Conservation (phyloP, 176 grass and related monocot species). For the Oryza officinalis region DNA sequence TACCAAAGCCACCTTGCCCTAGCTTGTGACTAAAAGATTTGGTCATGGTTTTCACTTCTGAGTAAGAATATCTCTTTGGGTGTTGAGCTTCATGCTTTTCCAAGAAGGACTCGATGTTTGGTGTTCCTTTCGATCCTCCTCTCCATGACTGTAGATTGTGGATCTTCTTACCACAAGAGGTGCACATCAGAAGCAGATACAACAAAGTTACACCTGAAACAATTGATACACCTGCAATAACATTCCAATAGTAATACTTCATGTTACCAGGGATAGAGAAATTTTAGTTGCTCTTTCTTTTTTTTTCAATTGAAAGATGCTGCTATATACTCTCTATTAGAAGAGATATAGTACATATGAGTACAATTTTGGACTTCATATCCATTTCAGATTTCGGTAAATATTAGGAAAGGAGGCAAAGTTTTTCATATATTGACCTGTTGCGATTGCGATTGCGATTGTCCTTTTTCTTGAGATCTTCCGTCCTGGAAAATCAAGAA, state of each 20-base stretch:
- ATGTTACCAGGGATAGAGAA: neutral
- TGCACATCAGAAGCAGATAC: neutral
- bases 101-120: constrained; percentile 32
- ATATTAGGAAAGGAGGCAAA: neutral
- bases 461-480: neutral
- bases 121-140: neutral
- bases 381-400: neutral
- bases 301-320: neutral
- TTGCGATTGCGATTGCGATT: neutral
- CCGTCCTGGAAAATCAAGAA: constrained; percentile 8
- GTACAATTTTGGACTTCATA: too few species aligned
- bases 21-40: constrained; percentile 44
- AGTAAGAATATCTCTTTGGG: constrained; percentile 46
- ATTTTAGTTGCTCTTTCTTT: neutral
- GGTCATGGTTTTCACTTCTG: constrained; percentile 51
- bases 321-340: neutral
- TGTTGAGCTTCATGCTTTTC: constrained; percentile 32
- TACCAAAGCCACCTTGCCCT: constrained; percentile 58
- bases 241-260: too few species aligned
- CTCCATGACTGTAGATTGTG: neutral
- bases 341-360: too few species aligned
- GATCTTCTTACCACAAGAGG: neutral
- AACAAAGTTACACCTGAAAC: neutral
- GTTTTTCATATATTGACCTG: constrained; percentile 35
- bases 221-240: neutral